phyloP scores from a whole-genome alignment of 139 green algal species.

The Nannochloris sp. region DNA sequence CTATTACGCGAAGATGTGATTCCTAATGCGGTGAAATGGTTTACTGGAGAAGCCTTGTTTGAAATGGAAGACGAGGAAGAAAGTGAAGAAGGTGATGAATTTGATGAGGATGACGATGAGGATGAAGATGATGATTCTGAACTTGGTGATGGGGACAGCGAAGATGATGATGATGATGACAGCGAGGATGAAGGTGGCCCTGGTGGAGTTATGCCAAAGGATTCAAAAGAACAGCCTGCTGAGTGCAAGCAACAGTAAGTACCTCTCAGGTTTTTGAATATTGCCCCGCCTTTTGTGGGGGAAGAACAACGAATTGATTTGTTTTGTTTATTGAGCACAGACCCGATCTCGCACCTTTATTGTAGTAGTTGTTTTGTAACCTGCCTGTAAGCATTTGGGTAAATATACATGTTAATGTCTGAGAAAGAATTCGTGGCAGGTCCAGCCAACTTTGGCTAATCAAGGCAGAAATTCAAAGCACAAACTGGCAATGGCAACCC shows the following conservation, averaged over 20 bases:
- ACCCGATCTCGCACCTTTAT: too few relatives aligned
- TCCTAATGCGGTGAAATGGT: slow-evolving; percentile 77
- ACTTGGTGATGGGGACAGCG: slow-evolving; percentile 7
- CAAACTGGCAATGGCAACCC: too few relatives aligned
- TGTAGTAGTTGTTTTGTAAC: too few relatives aligned
- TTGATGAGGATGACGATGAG: slow-evolving; percentile 19
- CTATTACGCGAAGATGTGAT: slow-evolving; percentile 80
- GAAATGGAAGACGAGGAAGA: slow-evolving; percentile 46
- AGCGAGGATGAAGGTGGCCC: slow-evolving; percentile 39
- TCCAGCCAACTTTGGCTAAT: too few relatives aligned
- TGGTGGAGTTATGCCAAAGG: background rate
- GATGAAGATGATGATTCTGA: slow-evolving; percentile 7
- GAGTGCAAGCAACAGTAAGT: slow-evolving; percentile 40
- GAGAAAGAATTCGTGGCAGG: too few relatives aligned
- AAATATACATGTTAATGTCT: too few relatives aligned
- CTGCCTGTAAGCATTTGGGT: too few relatives aligned
- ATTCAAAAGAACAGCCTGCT: slow-evolving; percentile 23
- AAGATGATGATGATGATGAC: slow-evolving; percentile 66
- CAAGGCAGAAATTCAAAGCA: too few relatives aligned
- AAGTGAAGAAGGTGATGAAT: slow-evolving; percentile 48
- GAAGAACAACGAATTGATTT: too few relatives aligned
- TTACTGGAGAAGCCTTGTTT: slow-evolving; percentile 81
- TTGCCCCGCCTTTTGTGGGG: too few relatives aligned
- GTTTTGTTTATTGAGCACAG: too few relatives aligned
- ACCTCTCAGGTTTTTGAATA: too few relatives aligned